Evolutionary conservation across 2,329 filamentous ascomycete species (phyloP), one percentile per base, ranked within the genome.

Genomic region (Ceratocystis harringtonii): DNA sequence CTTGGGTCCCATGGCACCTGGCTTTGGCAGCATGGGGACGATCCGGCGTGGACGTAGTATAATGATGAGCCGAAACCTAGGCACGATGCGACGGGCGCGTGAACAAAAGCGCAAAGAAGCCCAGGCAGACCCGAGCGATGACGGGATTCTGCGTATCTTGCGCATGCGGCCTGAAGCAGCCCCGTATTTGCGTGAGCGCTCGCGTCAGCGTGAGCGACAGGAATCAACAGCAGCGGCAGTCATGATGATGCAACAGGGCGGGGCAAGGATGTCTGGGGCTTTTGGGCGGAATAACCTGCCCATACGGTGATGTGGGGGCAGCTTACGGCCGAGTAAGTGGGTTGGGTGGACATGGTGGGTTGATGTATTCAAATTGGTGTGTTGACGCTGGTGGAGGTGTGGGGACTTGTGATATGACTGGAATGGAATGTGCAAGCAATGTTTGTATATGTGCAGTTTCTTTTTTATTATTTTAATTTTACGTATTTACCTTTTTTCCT

Each of bases 111-210:
- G 94, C 69, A 91, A 92, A 71, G 92, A 97, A 74, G 90, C 91
- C 1, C 94, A 99, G 73, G 92, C 94, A 1, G 94, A 97, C 73
- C 92, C 94, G 1, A 96, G 88, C 73, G 94, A 99, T 74, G 94
- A 99, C 73, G 97, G 97, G 89, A 97, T 99, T 70, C 76, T 99
- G 71, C 83, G 94, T 22, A 99, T 99, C 69, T 76, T 99, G 69
- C 83, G 94, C 63, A 99, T 99, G 94, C 81, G 94, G 64, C 90
- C 91, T 1, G 94, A 97, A 76, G 94, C 94, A 2, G 82, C 86
- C 61, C 78, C 83, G 43, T 99, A 99, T 75, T 80, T 99, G 68
- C 90, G 89, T 72, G 92, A 97, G 74, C 81, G 94, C 52, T 92
- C 90, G 73, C 82, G 94, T 69, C 94, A 99, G 74, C 95, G 95